These are phyloP conservation scores for Gentiana straminea DNA, from an alignment of 257 asterid genomes.

Conservation along the genomic window DNA sequence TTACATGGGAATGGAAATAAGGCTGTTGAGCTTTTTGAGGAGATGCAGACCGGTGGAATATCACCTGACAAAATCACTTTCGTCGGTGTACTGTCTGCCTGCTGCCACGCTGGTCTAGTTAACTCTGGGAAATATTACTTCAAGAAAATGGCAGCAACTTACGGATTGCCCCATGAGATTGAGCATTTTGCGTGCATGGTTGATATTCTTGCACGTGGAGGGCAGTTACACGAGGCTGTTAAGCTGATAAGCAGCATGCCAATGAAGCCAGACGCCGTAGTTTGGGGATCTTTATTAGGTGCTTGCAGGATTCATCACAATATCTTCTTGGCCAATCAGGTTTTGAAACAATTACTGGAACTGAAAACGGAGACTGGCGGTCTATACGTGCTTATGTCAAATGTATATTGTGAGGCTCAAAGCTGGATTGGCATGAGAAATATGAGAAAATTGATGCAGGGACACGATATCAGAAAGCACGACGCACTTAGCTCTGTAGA, in stretches of 20 bases:
- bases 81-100: conserved; percentile 51
- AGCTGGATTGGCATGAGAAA: conserved; percentile 45
- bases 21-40: conserved; percentile 41
- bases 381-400: conserved; percentile 39
- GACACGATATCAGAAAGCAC: conserved; percentile 22
- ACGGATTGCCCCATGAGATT: conserved; percentile 24
- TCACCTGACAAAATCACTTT: conserved; percentile 53
- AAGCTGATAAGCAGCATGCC: conserved; percentile 37
- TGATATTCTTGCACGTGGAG: conserved; percentile 52
- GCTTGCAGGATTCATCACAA: conserved; percentile 40
- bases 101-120: conserved; percentile 48
- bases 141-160: conserved; percentile 25
- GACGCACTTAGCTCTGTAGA: conserved; percentile 42
- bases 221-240: conserved; percentile 39
- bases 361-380: conserved; percentile 31
- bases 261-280: conserved; percentile 41
- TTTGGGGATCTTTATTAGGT: conserved; percentile 53
- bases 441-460: conserved; percentile 43
- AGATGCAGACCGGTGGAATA: conserved; percentile 39
- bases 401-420: conserved; percentile 44
- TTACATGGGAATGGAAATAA: conserved; percentile 37
- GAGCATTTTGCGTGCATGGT: conserved; percentile 56
- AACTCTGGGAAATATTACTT: conserved; percentile 37
- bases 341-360: conserved; percentile 44
- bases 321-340: conserved; percentile 28